Evolutionary conservation across 805 yeast genomes (phyloP).

Genomic region (Lachancea dasiensis): DNA sequence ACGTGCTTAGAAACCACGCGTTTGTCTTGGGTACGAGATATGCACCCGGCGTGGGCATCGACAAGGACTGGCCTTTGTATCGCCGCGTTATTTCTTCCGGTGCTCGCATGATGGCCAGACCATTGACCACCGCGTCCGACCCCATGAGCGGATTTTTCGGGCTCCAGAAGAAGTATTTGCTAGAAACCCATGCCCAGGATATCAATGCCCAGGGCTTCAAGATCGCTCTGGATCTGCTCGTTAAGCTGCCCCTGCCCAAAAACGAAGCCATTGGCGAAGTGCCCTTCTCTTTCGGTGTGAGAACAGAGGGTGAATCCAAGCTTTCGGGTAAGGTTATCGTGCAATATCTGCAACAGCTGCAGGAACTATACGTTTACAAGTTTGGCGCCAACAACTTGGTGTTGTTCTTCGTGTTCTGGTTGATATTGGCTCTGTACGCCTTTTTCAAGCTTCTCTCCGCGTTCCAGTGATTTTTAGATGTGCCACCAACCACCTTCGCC

Average conservation of each 20-base stretch:
- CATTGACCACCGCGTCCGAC: conserved; percentile 46
- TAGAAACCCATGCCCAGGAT: conserved; percentile 30
- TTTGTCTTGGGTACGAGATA: conserved; percentile 47
- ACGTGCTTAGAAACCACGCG: conserved; percentile 36
- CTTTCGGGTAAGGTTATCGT: conserved; percentile 44
- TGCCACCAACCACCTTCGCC: too few species aligned
- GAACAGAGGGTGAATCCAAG: conserved; percentile 50
- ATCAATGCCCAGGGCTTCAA: conserved; percentile 44
- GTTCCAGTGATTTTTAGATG: not conserved
- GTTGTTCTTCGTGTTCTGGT: conserved; percentile 29
- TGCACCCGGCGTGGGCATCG: conserved; percentile 50
- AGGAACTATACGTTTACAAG: conserved; percentile 42
- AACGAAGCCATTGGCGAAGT: conserved; percentile 39
- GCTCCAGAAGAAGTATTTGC: conserved; percentile 40
- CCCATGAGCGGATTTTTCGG: conserved; percentile 53
- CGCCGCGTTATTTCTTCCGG: conserved; percentile 45
- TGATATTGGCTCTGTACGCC: conserved; percentile 28
- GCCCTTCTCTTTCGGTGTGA: conserved; percentile 47
- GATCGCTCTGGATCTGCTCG: conserved; percentile 44
- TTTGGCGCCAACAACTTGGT: conserved; percentile 38
- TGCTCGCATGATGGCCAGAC: conserved; percentile 44
- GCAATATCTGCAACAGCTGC: conserved; percentile 41
- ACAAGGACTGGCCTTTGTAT: conserved; percentile 48
- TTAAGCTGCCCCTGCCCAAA: conserved; percentile 37
- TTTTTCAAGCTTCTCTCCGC: conserved; percentile 19